Evolutionary conservation across 768 basidiomycete species (phyloP).

Genomic region (Xerocomus brunneocitrinus): DNA sequence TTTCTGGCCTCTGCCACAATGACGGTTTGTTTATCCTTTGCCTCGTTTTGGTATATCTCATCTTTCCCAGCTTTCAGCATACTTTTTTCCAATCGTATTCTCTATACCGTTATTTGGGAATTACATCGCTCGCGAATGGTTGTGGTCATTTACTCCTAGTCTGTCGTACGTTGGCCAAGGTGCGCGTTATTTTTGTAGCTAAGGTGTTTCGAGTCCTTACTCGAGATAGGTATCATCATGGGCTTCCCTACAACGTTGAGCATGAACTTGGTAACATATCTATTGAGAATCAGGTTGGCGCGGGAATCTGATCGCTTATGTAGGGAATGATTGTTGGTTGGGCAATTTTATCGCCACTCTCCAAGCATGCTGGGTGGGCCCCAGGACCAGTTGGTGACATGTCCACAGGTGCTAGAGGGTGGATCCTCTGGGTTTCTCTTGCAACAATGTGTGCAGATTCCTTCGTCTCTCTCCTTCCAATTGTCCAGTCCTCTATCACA

Average conservation of each 20-base stretch:
- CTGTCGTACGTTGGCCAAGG: constrained; percentile 93
- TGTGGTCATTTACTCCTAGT: constrained; percentile 92
- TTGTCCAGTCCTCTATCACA: constrained; percentile 50
- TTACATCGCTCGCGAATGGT: constrained; percentile 80
- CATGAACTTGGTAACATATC: constrained; percentile 73
- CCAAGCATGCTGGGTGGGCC: constrained; percentile 84
- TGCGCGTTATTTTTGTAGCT: background rate
- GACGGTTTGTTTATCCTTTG: constrained; percentile 52
- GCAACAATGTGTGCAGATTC: constrained; percentile 96
- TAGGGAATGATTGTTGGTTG: constrained; percentile 97
- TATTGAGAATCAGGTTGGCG: constrained; percentile 13
- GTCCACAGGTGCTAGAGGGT: constrained; percentile 84
- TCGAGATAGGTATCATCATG: constrained; percentile 84
- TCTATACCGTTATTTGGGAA: constrained; percentile 82
- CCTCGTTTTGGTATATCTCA: background rate
- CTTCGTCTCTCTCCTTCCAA: constrained; percentile 78
- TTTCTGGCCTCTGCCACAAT: constrained; percentile 70
- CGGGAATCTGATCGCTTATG: background rate
- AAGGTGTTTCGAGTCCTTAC: background rate
- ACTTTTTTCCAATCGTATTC: constrained; percentile 87
- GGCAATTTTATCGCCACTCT: constrained; percentile 87
- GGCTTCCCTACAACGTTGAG: constrained; percentile 90
- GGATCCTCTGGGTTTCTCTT: constrained; percentile 95
- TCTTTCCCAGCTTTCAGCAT: constrained; percentile 62
- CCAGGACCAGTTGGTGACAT: constrained; percentile 89